Base-by-base conservation (phyloP, 352 stramenopile genomes). In the Blastocystis sp. region DNA sequence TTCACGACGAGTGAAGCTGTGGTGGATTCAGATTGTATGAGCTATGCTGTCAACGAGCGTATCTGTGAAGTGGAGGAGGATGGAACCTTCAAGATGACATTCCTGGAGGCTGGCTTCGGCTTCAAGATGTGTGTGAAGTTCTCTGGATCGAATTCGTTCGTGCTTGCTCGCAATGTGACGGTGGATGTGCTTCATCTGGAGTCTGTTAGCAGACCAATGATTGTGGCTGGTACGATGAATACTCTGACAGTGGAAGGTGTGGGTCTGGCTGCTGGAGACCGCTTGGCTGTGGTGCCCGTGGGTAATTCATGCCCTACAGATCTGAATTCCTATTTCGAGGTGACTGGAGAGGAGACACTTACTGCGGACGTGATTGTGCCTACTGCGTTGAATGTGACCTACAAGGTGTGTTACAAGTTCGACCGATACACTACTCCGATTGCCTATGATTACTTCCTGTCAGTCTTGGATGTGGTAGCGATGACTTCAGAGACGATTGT, bases 341-440 rank as follows among this genome's bases (percentile, higher is more conserved):
- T 83, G 46, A 37, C 42, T 27, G 32, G 42, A 51, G 49, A 66
- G 49, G 51, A 83, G 0, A 32, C 51, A 21, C 66, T 83, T 37
- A 21, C 56, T 27, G 35, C 71, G 21, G 51, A 51, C 1, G 71
- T 83, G 51, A 29, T 83, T 19, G 71, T 83, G 49, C 46, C 16
- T 32, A 49, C 43, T 32, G 71, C 46, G n/a, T 24, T 54, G 6
- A 83, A 57, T 29, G 27, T 24, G 12, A 57, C 42, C n/a, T 83
- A 83, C 71, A 83, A 83, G 71, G 71, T 67, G 49, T 83, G 71
- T 49, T 83, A 83, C 49, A 83, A 65, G 0, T 83, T 51, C 49
- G 43, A 21, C 0, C n/a, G 52, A 24, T 83, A 83, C 71, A 37
- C 21, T 2, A 63, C 29, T 21, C 46, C 52, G 14, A 66, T 83